Conservation (phyloP, 306 rosid species). For the Corylus americana region DNA sequence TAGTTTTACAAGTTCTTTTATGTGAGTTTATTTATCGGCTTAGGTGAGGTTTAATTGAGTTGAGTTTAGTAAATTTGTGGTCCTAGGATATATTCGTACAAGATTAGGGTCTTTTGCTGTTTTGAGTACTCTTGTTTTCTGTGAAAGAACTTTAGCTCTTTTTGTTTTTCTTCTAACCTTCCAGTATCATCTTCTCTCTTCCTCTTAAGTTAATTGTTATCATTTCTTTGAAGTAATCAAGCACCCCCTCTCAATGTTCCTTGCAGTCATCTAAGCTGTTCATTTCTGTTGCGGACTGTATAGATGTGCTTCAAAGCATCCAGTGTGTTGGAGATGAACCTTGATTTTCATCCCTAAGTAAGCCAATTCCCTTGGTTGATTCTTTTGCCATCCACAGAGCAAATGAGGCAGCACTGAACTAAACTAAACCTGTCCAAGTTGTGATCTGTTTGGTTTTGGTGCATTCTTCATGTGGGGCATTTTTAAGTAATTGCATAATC, state of each 20-base stretch:
- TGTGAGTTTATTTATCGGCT: neutral
- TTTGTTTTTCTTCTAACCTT: neutral
- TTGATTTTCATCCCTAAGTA: neutral
- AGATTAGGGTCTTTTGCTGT: neutral
- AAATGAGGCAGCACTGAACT: no score
- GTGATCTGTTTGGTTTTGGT: no score
- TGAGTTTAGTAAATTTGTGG: neutral
- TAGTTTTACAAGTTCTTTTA: neutral
- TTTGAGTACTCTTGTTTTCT: neutral
- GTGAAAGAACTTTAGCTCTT: neutral
- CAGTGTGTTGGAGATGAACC: neutral
- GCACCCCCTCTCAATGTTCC: neutral
- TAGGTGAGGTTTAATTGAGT: neutral
- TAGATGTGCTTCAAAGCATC: neutral
- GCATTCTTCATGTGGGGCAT: no score
- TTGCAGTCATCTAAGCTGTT: neutral
- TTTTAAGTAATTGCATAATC: no score
- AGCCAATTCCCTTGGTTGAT: no score
- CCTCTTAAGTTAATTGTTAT: neutral
- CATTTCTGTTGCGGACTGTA: neutral
- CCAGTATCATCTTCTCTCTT: neutral
- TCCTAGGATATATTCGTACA: neutral
- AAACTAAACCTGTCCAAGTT: no score
- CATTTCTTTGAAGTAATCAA: constrained; percentile 1
- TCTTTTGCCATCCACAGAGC: no score